phyloP scores from a whole-genome alignment of 1,139 yeast genomes.

The Geotrichum histeridarum region DNA sequence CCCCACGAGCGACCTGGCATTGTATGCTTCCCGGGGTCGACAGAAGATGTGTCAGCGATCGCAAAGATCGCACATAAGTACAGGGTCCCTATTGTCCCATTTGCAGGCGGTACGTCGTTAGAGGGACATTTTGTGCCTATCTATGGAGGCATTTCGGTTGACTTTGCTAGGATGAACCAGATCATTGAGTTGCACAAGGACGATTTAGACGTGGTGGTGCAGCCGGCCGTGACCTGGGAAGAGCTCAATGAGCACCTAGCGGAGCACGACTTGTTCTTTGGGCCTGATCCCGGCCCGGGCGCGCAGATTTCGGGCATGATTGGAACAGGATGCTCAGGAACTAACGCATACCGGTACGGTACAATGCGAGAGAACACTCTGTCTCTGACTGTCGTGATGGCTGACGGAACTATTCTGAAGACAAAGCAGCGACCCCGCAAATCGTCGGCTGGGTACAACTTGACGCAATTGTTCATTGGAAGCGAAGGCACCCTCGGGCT shows the following conservation, averaged over 20 bases:
- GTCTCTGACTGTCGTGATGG: conserved; percentile 54
- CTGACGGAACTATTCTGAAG: conserved; percentile 62
- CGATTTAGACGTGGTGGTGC: conserved; percentile 62
- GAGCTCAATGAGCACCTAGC: conserved; percentile 49
- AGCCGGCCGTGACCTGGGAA: conserved; percentile 68
- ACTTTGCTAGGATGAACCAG: conserved; percentile 50
- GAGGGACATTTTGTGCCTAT: conserved; percentile 80
- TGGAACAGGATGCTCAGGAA: conserved; percentile 66
- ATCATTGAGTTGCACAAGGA: conserved; percentile 48
- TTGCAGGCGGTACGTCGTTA: conserved; percentile 72
- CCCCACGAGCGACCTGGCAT: conserved; percentile 51
- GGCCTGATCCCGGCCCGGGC: conserved; percentile 75
- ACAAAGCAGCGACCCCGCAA: conserved; percentile 60
- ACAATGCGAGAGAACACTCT: conserved; percentile 65
- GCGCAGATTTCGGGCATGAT: conserved; percentile 66
- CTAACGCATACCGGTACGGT: conserved; percentile 63
- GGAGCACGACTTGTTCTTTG: conserved; percentile 49
- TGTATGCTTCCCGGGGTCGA: conserved; percentile 46
- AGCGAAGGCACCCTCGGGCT: conserved; percentile 68
- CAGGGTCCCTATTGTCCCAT: conserved; percentile 66
- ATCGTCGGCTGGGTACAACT: conserved; percentile 62
- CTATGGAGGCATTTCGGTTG: conserved; percentile 58
- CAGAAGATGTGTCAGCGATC: conserved; percentile 62
- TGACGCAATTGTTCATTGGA: conserved; percentile 61
- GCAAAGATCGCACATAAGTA: conserved; percentile 56